These are phyloP conservation scores for Talaromyces verruculosus DNA, from an alignment of 2,329 filamentous ascomycete genomes.

Conservation along the genomic window DNA sequence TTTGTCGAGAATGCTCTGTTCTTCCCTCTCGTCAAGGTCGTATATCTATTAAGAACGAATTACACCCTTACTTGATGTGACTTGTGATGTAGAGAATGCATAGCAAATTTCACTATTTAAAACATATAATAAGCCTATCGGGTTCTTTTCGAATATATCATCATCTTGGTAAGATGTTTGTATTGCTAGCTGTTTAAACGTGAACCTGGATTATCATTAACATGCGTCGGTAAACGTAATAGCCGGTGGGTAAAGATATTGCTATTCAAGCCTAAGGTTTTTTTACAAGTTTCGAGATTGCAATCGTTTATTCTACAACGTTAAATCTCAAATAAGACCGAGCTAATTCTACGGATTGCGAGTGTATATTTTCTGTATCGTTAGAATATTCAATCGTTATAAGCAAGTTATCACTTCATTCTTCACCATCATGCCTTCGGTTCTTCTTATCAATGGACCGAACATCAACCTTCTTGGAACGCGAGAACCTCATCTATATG, in stretches of 20 bases:
- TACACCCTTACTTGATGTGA: neutral
- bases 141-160: neutral
- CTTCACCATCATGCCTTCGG: conserved; percentile 4
- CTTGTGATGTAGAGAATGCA: neutral
- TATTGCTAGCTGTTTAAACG: neutral
- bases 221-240: neutral
- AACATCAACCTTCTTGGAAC: conserved; percentile 79
- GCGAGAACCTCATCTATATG: conserved; percentile 72
- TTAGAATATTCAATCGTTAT: neutral
- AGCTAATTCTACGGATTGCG: neutral
- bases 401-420: neutral
- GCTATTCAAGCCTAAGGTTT: neutral
- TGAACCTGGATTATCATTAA: neutral
- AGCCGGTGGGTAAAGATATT: neutral
- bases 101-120: neutral
- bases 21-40: neutral
- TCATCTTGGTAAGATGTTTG: neutral
- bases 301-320: neutral
- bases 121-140: neutral
- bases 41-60: neutral
- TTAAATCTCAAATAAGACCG: neutral
- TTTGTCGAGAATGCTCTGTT: neutral
- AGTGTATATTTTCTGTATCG: neutral
- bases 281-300: neutral
- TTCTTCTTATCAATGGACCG: conserved; percentile 75